A percentile compares a stretch with the other conserved stretches of the same genome.
These are phyloP conservation scores for Whalleya microplaca DNA, from an alignment of 2,329 filamentous ascomycete genomes.

Conservation along the genomic window DNA sequence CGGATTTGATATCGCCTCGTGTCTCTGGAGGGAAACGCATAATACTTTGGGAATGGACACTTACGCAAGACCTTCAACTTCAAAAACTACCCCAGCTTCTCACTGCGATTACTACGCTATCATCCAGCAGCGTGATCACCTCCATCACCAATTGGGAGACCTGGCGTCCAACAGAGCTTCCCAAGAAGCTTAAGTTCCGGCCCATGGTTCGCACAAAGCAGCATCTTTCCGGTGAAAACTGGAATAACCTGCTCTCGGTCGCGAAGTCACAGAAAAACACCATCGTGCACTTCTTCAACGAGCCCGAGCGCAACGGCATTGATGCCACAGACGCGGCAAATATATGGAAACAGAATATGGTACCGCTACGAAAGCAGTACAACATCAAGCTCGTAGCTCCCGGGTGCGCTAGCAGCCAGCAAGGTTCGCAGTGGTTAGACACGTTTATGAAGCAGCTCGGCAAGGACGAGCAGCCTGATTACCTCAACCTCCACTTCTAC, in stretches of 20 bases:
- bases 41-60: constrained; percentile 24
- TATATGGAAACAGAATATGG: constrained; percentile 41
- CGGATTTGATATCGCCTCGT: constrained; percentile 6
- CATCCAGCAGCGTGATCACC: constrained; percentile 7
- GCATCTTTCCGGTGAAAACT: constrained; percentile 42
- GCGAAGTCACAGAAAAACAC: constrained; percentile 17
- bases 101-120: constrained; percentile 8
- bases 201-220: constrained; percentile 45
- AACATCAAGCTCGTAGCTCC: constrained; percentile 43
- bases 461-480: constrained; percentile 42
- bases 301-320: constrained; percentile 44
- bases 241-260: constrained; percentile 33
- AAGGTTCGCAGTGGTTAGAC: constrained; percentile 42
- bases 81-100: constrained; percentile 4
- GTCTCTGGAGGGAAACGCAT: constrained; percentile 19
- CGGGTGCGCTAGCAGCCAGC: constrained; percentile 41
- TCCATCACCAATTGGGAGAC: constrained; percentile 25
- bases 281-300: constrained; percentile 50
- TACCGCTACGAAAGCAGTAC: constrained; percentile 32
- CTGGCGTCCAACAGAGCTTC: constrained; percentile 20
- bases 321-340: constrained; percentile 38
- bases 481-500: constrained; percentile 48
- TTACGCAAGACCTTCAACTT: constrained; percentile 14
- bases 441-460: constrained; percentile 41
- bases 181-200: constrained; percentile 43